Evolutionary conservation across 2,329 filamentous ascomycete genomes (phyloP).

Genomic region (Raffaelea albimanens): DNA sequence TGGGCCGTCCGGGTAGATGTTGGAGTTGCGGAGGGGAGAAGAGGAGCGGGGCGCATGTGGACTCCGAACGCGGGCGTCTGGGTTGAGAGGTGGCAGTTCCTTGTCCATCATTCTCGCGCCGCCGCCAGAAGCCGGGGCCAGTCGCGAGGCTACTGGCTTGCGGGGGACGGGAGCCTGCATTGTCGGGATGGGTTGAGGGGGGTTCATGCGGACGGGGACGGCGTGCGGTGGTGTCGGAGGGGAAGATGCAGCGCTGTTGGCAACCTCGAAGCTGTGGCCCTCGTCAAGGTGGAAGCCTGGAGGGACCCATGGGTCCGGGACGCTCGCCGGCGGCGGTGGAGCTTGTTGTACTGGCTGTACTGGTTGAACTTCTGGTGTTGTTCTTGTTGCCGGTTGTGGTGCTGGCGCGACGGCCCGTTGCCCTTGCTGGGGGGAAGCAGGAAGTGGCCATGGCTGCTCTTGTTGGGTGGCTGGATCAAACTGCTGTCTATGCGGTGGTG

Average conservation of each 20-base stretch:
- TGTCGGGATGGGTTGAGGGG: background rate
- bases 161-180: slow-evolving; percentile 1
- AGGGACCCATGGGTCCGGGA: slow-evolving; percentile 7
- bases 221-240: background rate
- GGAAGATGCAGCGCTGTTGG: background rate
- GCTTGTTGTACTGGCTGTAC: too few species aligned
- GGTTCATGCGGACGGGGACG: background rate
- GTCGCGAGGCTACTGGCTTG: background rate
- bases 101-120: background rate
- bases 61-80: background rate
- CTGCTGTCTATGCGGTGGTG: background rate
- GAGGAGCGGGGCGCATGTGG: background rate
- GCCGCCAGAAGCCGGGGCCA: background rate
- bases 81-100: background rate
- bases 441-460: background rate
- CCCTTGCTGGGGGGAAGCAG: background rate
- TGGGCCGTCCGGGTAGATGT: background rate
- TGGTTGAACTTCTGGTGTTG: background rate
- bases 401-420: background rate
- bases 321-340: background rate
- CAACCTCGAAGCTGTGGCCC: background rate
- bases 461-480: too few species aligned
- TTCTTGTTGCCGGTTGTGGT: background rate
- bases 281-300: slow-evolving; percentile 9
- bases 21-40: background rate